Evolutionary conservation across 2,329 filamentous ascomycete genomes (phyloP).

Genomic region (Alternaria rosae): DNA sequence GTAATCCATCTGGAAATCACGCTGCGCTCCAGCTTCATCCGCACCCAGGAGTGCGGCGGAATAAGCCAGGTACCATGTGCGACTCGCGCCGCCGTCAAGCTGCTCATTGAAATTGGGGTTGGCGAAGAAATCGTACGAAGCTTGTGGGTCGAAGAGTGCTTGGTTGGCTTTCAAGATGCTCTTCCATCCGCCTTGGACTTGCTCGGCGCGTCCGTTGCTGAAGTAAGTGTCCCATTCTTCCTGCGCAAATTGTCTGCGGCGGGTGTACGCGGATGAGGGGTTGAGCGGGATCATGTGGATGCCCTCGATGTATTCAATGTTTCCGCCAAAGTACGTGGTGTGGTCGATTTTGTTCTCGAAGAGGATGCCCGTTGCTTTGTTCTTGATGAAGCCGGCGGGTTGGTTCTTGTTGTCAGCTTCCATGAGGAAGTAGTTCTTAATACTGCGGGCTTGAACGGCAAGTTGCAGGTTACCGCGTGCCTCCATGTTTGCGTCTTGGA

Average conservation of each 20-base stretch:
- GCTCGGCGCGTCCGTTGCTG: slow-evolving; percentile 69
- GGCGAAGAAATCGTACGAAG: slow-evolving; percentile 79
- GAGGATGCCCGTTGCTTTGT: slow-evolving; percentile 76
- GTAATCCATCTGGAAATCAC: slow-evolving; percentile 1
- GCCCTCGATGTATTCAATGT: slow-evolving; percentile 71
- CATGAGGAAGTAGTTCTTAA: slow-evolving; percentile 87
- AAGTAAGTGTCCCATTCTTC: slow-evolving; percentile 78
- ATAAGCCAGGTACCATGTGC: slow-evolving; percentile 51
- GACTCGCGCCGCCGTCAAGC: slow-evolving; percentile 79
- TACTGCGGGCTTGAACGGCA: slow-evolving; percentile 74
- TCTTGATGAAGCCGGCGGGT: slow-evolving; percentile 78
- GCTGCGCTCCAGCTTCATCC: background rate
- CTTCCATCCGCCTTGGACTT: slow-evolving; percentile 79
- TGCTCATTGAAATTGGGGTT: slow-evolving; percentile 70
- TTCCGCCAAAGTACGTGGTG: slow-evolving; percentile 80
- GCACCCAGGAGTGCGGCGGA: slow-evolving; percentile 39
- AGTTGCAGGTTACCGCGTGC: slow-evolving; percentile 84
- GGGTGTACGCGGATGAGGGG: slow-evolving; percentile 73
- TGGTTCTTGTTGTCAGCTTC: slow-evolving; percentile 73
- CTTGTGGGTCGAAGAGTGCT: slow-evolving; percentile 75
- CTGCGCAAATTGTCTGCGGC: slow-evolving; percentile 74
- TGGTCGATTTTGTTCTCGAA: slow-evolving; percentile 99
- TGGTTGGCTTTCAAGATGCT: slow-evolving; percentile 85
- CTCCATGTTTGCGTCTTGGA: slow-evolving; percentile 79
- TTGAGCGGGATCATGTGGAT: slow-evolving; percentile 88